Conservation (phyloP, 805 yeast species). For the Metschnikowia henanensis region DNA sequence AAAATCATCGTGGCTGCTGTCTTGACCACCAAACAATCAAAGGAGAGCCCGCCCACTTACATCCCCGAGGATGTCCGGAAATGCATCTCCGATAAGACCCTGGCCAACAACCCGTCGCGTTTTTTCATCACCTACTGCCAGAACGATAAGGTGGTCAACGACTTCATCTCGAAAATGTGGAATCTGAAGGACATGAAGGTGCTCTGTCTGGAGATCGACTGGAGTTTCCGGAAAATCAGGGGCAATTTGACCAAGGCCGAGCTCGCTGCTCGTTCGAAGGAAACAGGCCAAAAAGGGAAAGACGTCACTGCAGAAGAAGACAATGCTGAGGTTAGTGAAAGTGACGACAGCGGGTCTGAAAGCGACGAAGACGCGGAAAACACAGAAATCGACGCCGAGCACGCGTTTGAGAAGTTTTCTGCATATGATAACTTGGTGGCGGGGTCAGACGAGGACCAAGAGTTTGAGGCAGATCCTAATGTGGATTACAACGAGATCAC, state of each 20-base stretch:
- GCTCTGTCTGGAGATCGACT: slow-evolving; percentile 37
- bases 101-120: slow-evolving; percentile 44
- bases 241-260: slow-evolving; percentile 44
- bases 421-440: slow-evolving; percentile 41
- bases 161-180: slow-evolving; percentile 47
- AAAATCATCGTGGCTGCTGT: slow-evolving; percentile 29
- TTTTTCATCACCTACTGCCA: slow-evolving; percentile 45
- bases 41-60: slow-evolving; percentile 34
- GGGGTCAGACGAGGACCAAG: slow-evolving; percentile 44
- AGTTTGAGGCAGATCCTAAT: slow-evolving; percentile 30
- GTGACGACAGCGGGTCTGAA: slow-evolving; percentile 13
- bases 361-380: slow-evolving; percentile 8
- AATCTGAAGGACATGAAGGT: slow-evolving; percentile 42
- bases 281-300: slow-evolving; percentile 24
- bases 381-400: slow-evolving; percentile 23
- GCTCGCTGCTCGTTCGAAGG: slow-evolving; percentile 23
- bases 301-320: slow-evolving; percentile 16
- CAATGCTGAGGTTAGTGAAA: slow-evolving; percentile 6
- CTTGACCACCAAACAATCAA: slow-evolving; percentile 29
- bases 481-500: slow-evolving; percentile 60
- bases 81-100: slow-evolving; percentile 28
- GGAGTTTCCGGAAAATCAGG: slow-evolving; percentile 48
- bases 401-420: slow-evolving; percentile 32
- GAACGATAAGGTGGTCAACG: slow-evolving; percentile 41
- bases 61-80: slow-evolving; percentile 28